phyloP scores from a whole-genome alignment of 78 protist species.

The Guillardia theta region DNA sequence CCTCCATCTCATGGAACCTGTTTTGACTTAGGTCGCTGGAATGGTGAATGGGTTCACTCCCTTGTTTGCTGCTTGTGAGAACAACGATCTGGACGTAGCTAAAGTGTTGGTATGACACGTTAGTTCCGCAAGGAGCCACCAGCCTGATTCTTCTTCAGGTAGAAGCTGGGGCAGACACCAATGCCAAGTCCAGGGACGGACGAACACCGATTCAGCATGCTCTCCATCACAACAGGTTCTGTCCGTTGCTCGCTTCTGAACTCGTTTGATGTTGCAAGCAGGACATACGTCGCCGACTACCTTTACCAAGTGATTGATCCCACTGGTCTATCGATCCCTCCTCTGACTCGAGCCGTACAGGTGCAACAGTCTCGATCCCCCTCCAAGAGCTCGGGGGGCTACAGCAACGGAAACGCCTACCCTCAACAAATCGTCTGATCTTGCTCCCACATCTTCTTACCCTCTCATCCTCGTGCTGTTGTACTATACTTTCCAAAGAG shows the following conservation, averaged over 20 bases:
- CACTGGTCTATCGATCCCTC: too few species aligned
- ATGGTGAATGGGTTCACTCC: conserved; percentile 11
- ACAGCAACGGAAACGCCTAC: too few species aligned
- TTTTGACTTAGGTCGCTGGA: too few species aligned
- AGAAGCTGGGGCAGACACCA: not conserved
- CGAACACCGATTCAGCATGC: conserved; percentile 14
- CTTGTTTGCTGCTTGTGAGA: not conserved
- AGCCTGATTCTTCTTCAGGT: not conserved
- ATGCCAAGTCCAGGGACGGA: not conserved
- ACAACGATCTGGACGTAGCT: not conserved
- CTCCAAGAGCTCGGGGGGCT: too few species aligned
- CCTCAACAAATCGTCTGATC: too few species aligned
- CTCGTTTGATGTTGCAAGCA: not conserved
- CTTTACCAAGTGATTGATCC: not conserved
- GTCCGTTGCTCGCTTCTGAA: not conserved
- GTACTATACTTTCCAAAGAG: too few species aligned
- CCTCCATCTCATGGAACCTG: too few species aligned
- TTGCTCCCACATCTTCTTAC: too few species aligned
- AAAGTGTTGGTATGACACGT: not conserved
- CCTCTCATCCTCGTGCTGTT: too few species aligned
- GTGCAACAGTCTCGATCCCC: too few species aligned
- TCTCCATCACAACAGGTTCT: conserved; percentile 18
- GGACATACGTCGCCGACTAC: conserved; percentile 6
- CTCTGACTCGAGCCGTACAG: too few species aligned
- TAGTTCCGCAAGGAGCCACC: not conserved